Conservation (phyloP, 768 basidiomycete genomes). For the Podaxis rugospora region DNA sequence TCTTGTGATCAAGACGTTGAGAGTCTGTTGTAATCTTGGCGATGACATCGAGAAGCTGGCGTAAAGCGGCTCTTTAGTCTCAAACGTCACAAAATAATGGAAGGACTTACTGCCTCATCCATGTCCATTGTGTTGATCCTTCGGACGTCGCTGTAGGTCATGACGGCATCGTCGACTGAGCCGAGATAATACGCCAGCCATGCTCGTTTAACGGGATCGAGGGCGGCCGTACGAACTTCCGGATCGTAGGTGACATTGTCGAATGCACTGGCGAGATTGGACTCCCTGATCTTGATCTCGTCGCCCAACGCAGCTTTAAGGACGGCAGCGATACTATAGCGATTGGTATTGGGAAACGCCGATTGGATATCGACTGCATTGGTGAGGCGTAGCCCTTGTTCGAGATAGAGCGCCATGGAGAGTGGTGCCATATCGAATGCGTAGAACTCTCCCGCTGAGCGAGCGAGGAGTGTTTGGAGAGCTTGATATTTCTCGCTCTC, state of each 20-base stretch:
- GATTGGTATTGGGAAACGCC: slow-evolving; percentile 33
- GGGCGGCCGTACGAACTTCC: slow-evolving; percentile 23
- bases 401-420: slow-evolving; percentile 41
- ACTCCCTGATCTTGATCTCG: slow-evolving; percentile 25
- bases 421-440: slow-evolving; percentile 54
- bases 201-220: slow-evolving; percentile 38
- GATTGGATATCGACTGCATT: slow-evolving; percentile 59
- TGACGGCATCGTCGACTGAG: slow-evolving; percentile 34
- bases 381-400: slow-evolving; percentile 36
- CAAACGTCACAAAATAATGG: not conserved
- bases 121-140: slow-evolving; percentile 42
- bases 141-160: slow-evolving; percentile 35
- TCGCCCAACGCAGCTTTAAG: slow-evolving; percentile 37
- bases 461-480: slow-evolving; percentile 36
- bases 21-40: slow-evolving; percentile 42
- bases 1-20: slow-evolving; percentile 41
- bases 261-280: slow-evolving; percentile 35
- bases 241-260: slow-evolving; percentile 30
- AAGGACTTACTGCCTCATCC: slow-evolving; percentile 26
- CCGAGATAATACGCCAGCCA: slow-evolving; percentile 49
- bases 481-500: slow-evolving; percentile 7
- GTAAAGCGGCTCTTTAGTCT: not conserved
- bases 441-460: slow-evolving; percentile 36
- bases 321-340: slow-evolving; percentile 36
- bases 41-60: slow-evolving; percentile 31